Conservation (phyloP, 768 basidiomycete species). For the Leucogyrophana mollusca region DNA sequence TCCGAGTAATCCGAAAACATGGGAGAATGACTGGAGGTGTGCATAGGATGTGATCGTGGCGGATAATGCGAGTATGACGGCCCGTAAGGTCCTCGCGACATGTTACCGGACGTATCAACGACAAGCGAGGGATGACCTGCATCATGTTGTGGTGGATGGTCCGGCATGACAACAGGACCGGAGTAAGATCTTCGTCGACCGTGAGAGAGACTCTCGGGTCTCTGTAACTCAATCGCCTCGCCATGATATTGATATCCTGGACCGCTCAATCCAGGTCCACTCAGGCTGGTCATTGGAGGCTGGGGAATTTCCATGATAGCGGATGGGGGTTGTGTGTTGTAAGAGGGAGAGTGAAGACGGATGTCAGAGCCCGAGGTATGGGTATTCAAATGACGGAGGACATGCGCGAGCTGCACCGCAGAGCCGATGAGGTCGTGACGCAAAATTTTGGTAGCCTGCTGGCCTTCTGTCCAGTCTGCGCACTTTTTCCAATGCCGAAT, state of each 20-base stretch:
- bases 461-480: slow-evolving; percentile 75
- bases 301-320: slow-evolving; percentile 39
- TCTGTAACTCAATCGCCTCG: slow-evolving; percentile 16
- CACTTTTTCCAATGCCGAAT: slow-evolving; percentile 59
- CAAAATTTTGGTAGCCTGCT: slow-evolving; percentile 62
- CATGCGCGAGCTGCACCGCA: slow-evolving; percentile 55
- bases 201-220: slow-evolving; percentile 15
- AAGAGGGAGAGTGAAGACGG: slow-evolving; percentile 35
- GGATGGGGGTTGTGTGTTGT: slow-evolving; percentile 28
- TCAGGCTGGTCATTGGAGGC: slow-evolving; percentile 34
- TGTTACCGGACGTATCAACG: slow-evolving; percentile 8
- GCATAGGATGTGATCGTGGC: slow-evolving; percentile 3
- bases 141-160: slow-evolving; percentile 12
- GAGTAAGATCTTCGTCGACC: slow-evolving; percentile 32
- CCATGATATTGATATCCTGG: slow-evolving; percentile 27
- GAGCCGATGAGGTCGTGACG: slow-evolving; percentile 67
- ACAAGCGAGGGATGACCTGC: slow-evolving; percentile 8
- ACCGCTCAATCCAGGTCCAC: slow-evolving; percentile 20
- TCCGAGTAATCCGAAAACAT: slow-evolving; percentile 17
- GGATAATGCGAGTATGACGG: slow-evolving; percentile 16
- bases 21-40: slow-evolving; percentile 10
- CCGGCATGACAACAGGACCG: slow-evolving; percentile 13
- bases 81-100: slow-evolving; percentile 9
- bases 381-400: slow-evolving; percentile 47
- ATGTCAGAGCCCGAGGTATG: slow-evolving; percentile 32